Evolutionary conservation across 768 basidiomycete species (phyloP).

Genomic region (Phaffia tasmanica): DNA sequence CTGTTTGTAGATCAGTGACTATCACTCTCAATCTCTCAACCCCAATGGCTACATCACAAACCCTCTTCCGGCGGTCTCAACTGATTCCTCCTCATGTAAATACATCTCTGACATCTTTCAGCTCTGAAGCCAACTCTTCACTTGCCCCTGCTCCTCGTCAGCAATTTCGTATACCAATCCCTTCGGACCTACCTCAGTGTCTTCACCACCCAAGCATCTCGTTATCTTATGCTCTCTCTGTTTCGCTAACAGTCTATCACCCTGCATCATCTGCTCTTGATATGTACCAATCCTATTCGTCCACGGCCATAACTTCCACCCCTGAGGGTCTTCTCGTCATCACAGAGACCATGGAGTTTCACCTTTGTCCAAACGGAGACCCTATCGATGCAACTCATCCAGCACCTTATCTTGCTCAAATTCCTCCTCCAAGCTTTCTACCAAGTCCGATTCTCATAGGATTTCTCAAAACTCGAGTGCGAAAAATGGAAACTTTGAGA

Average conservation of each 20-base stretch:
- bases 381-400: not conserved
- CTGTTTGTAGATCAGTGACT: no score
- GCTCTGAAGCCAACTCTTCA: no score
- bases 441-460: slow-evolving; percentile 20
- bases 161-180: slow-evolving; percentile 12
- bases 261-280: not conserved
- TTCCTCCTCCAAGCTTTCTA: not conserved
- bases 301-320: not conserved
- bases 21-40: no score
- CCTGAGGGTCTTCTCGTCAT: not conserved
- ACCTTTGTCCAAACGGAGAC: slow-evolving; percentile 19
- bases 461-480: slow-evolving; percentile 8
- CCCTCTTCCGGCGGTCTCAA: no score
- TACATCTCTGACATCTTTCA: no score
- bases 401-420: no score
- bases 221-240: slow-evolving; percentile 15
- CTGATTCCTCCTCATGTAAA: no score
- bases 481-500: slow-evolving; percentile 10
- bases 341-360: slow-evolving; percentile 20
- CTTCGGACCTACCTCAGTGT: slow-evolving; percentile 18
- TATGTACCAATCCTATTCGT: not conserved
- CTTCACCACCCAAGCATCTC: slow-evolving; percentile 14
- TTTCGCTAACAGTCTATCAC: slow-evolving; percentile 5
- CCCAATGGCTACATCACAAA: no score
- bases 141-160: not conserved